Base-by-base conservation (phyloP, 768 basidiomycete species). In the Hygrocybe coccinea region DNA sequence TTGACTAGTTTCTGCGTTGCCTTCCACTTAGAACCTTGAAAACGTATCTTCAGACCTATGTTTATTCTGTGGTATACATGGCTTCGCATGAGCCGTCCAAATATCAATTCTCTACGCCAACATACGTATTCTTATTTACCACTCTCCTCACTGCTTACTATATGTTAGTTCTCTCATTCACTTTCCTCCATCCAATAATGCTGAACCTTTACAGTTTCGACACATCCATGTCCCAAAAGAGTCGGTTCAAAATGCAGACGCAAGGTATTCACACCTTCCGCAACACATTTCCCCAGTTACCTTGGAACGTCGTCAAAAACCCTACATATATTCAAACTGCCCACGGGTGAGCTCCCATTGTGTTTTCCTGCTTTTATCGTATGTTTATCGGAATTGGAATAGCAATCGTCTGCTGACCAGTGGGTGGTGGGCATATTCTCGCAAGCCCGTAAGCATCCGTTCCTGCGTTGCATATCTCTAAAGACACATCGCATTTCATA, bases 51-150 rank as follows among this genome's bases (percentile, higher is more conserved):
- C 56, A 90, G 88, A 94, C 95, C 43, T 99, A 99, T 68, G 90
- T 91, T 60, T 99, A 97, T 78, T 95, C 95, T 10, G 89, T 95
- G 51, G 86, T 99, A 50, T 97, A 94, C 77, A 97, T 99, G 91
- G 88, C 91, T n/a, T 87, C 91, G 3, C 89, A 92, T 69, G 85
- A 97, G 57, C 91, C 95, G 2, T 80, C 84, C 15, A 82, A 81
- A 57, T 98, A 98, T 75, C 82, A 77, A 37, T 97, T 94, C 79
- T 86, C 91, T 5, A 89, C 87, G 4, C 77, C 78, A 19, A 81
- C 79, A 8, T 88, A 92, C 57, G 74, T 91, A 54, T 62, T 83
- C 50, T 77, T 97, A 58, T 95, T 86, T 69, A 69, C 79, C 21
- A 86, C 85, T 14, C 79, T 97, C 45, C 76, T 93, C 43, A 84